Evolutionary conservation across 179 eudicot species (phyloP).

Genomic region (Silene noctiflora): DNA sequence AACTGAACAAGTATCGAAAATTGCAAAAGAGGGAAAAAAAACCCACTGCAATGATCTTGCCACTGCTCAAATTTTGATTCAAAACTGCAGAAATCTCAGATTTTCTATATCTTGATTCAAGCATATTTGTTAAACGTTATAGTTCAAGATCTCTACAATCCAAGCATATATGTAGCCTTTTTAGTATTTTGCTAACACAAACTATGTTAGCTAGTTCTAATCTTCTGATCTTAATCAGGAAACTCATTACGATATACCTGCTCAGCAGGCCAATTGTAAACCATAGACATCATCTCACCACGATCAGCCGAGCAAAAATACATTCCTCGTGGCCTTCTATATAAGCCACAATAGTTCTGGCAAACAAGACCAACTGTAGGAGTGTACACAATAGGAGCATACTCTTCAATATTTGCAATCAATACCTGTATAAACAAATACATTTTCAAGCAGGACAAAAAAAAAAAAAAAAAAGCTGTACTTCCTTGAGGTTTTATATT

Average conservation of each 20-base stretch:
- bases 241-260: slow-evolving; percentile 44
- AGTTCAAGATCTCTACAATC: neutral
- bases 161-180: neutral
- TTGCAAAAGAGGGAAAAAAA: too few relatives aligned
- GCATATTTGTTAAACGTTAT: neutral
- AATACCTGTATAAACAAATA: slow-evolving; percentile 54
- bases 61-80: slow-evolving; percentile 5
- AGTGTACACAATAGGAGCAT: slow-evolving; percentile 94
- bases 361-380: slow-evolving; percentile 98
- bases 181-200: neutral
- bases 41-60: neutral
- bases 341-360: slow-evolving; percentile 87
- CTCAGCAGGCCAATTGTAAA: slow-evolving; percentile 97
- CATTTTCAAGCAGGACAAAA: neutral
- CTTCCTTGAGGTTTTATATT: neutral
- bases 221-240: too few relatives aligned
- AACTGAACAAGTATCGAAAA: too few relatives aligned
- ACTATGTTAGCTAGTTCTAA: too few relatives aligned
- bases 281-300: slow-evolving; percentile 99
- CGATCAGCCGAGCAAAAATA: slow-evolving; percentile 91
- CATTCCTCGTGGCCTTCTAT: slow-evolving; percentile 97
- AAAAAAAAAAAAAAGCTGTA: neutral
- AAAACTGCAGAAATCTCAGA: neutral
- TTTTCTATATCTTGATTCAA: neutral
- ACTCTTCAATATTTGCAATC: slow-evolving; percentile 83